Evolutionary conservation across 257 asterid genomes (phyloP).

Genomic region (Schizonepeta tenuifolia): DNA sequence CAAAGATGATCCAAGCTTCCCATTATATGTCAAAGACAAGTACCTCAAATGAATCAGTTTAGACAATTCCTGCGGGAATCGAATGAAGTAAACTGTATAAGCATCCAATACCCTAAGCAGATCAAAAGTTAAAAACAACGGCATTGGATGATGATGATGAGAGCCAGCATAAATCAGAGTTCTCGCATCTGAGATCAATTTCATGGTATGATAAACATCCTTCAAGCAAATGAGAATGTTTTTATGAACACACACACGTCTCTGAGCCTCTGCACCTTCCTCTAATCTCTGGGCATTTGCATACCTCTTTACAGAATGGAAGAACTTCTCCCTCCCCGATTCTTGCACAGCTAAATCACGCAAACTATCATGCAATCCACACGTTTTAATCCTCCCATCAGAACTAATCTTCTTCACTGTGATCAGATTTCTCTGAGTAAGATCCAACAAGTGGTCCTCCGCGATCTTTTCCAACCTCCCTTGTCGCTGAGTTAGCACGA

Average conservation of each 20-base stretch:
- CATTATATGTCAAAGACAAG: conserved; percentile 43
- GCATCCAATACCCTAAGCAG: conserved; percentile 49
- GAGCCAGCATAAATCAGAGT: conserved; percentile 41
- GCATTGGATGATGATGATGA: conserved; percentile 41
- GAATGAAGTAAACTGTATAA: conserved; percentile 41
- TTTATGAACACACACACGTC: conserved; percentile 41
- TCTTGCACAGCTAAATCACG: conserved; percentile 38
- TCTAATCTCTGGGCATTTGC: neutral
- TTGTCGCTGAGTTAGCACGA: neutral
- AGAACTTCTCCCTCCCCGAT: conserved; percentile 33
- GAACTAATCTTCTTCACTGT: conserved; percentile 28
- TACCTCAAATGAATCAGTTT: conserved; percentile 39
- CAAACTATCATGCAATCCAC: conserved; percentile 43
- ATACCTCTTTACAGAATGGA: conserved; percentile 29
- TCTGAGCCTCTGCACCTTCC: neutral
- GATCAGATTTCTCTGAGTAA: conserved; percentile 38
- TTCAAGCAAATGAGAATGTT: conserved; percentile 42
- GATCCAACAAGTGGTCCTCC: conserved; percentile 21
- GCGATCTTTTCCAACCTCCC: conserved; percentile 5
- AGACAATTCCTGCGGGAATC: conserved; percentile 36
- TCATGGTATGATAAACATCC: conserved; percentile 28
- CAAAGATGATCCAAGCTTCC: conserved; percentile 28
- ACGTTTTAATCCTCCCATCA: conserved; percentile 19
- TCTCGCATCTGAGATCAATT: conserved; percentile 23
- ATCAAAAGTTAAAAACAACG: conserved; percentile 30